Conservation (phyloP, 331 rosid genomes). For the Phaseolus coccineus region DNA sequence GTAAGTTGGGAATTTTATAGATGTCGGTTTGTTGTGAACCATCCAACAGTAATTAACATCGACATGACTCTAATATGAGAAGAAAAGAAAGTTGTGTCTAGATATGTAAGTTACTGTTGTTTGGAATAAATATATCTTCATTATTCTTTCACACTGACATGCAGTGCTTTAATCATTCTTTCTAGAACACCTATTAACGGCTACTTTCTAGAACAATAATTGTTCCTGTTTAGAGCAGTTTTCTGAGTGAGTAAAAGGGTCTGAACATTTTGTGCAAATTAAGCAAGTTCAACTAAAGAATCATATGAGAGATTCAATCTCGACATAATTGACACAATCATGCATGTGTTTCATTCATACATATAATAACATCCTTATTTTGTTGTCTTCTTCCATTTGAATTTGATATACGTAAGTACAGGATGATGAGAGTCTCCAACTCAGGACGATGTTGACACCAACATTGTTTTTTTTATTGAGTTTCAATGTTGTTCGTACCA, state of each 20-base stretch:
- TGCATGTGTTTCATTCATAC: constrained; percentile 43
- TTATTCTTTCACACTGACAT: background rate
- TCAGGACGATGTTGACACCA: constrained; percentile 27
- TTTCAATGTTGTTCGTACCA: constrained; percentile 26
- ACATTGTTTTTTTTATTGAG: constrained; percentile 30
- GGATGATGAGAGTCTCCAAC: constrained; percentile 16
- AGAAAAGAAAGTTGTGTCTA: no score
- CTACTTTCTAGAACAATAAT: background rate
- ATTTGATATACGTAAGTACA: background rate
- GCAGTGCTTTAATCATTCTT: background rate
- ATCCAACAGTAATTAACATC: no score
- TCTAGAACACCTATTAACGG: background rate
- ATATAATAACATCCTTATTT: background rate
- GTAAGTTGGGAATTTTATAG: no score
- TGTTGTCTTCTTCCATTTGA: constrained; percentile 33
- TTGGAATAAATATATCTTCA: no score
- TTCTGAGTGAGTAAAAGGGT: background rate
- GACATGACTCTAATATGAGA: no score
- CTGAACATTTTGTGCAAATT: background rate
- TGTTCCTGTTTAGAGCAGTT: background rate
- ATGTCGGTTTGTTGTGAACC: no score
- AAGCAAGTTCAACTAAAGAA: constrained; percentile 8
- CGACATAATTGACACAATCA: constrained; percentile 36
- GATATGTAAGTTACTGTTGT: no score
- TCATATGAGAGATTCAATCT: constrained; percentile 13